Evolutionary conservation across 2,329 filamentous ascomycete genomes (phyloP), one percentile per base, ranked within the genome.

Genomic region (Penicillium griseofulvum): DNA sequence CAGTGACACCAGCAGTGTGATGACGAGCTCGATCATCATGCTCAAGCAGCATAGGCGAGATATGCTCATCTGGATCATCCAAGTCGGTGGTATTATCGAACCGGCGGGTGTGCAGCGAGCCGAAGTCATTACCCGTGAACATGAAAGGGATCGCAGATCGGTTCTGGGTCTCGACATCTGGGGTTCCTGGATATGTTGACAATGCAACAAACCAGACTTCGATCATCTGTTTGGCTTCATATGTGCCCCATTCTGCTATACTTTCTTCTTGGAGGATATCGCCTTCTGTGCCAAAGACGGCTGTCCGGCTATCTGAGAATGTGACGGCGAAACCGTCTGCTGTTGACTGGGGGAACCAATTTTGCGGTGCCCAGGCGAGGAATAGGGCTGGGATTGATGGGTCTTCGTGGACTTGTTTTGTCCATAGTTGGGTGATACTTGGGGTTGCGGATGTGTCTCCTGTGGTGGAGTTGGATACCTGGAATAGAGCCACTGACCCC

Each of bases 1-100:
- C 85, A 0, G 92, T 96, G 1, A 97, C 89, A 11, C 94, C 93
- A 1, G 91, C 91, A n/a, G 80, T 79, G 66, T 96, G 91, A 16
- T 82, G 80, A 57, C 80, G 86, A 4, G 68, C 71, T 22, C 76
- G 74, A 62, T 86, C 82, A 49, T 74, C 73, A 34, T 70, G 65
- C 17, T 68, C 62, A 1, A 66, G 55, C 0, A 66, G 34, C 6
- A 65, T 17, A 0, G 59, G 54, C 2, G 57, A 44, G n/a, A 67
- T 44, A 6, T 52, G 44, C 19, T 62, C 58, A 11, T 64, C 54
- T 24, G 39, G 29, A 19, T 58, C 49, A 16, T 63, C 58, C 5
- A 53, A 31, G 0, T 55, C 49, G 7, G 48, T 28, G 76, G 63
- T 14, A 14, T 53, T 45, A 14, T 54, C 46, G 22, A 72, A 73